Evolutionary conservation across 108 stramenopile genomes (phyloP), one percentile per base, ranked within the genome.

Genomic region (Mediolabrus comicus): DNA sequence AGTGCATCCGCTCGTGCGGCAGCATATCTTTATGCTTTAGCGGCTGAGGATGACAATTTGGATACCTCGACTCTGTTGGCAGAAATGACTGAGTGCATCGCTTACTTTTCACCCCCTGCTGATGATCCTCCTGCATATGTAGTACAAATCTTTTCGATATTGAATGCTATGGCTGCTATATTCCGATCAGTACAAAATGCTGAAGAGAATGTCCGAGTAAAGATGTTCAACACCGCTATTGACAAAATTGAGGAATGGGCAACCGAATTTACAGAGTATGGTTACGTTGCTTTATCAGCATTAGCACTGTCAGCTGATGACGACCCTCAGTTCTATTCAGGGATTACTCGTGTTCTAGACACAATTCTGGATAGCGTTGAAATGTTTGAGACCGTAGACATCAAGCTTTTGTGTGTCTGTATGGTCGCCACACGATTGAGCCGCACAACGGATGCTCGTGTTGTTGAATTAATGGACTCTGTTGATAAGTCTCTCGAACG

Each of bases 401-500:
- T 55, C 13, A 69, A 77, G 6, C 22, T 59, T 28, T 46, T 77
- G 1, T 77, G 68, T 30, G 24, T 69, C n/a, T 49, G 75, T 25
- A 34, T 77, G n/a, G 64, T 69, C n/a, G 75, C 68, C 0, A 61
- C 75, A 53, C 69, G 54, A 35, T 16, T 77, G 16, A 59, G 68
- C 52, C 62, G 39, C 11, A 36, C 62, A 69, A 61, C 67, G n/a
- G 75, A 77, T 53, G 63, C 72, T n/a, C 65, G 81, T 13, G 69
- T 81, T 3, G 34, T 62, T 3, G 79, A 82, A 10, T 34, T 83
- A 14, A 70, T 90, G 29, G 65, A 81, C 53, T 36, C 41, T 13
- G 33, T 87, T 13, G 81, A 84, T 53, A 62, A 67, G n/a, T 86
- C 75, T n/a, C 46, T 84, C 4, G 30, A 53, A 25, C 76, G 61